Base-by-base conservation (phyloP, 2,329 filamentous ascomycete species). In the Fusarium kyushuense region DNA sequence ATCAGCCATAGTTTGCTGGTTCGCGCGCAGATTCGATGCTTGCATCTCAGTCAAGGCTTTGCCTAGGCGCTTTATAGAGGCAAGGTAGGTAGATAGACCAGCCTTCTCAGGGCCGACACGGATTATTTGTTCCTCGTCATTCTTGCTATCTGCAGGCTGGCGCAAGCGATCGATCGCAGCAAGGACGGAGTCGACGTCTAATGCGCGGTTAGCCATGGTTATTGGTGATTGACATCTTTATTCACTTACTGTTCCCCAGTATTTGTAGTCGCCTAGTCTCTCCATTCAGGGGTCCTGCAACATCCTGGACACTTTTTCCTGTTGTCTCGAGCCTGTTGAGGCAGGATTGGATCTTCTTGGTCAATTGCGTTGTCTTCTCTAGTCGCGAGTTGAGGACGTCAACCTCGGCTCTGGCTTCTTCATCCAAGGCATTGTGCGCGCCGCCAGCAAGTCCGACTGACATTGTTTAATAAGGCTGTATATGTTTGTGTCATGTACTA, bases 281-380 rank as follows among this genome's bases (percentile, higher is more conserved):
- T 73, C 92, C 92, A 76, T 94, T 96, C 41, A 99, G 90, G 11
- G 96, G 96, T 1, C 93, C 93, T 57, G 96, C 94, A 13, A 96
- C 94, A 76, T 97, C 93, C 74, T 93, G 91, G 21, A 98, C 94
- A 63, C 92, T 94, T 80, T 94, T 93, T 19, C 95, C 96, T 54
- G 93, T 96, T 36, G 90, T 89, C 74, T 98, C 94, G 33, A 99
- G 84, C 57, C 94, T 88, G 36, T 89, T 87, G 71, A 97, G 86
- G 52, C 93, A 97, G 29, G 92, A 91, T 79, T 97, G 92, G 57
- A 99, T 97, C 84, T 97, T 97, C 83, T 96, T 97, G 32, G 94
- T 97, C 77, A 98, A 86, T 76, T 93, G 89, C 63, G 94, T 91
- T 72, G 96, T 96, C 86, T 97, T 98, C 73, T 96, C 93, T 65